Conservation (phyloP, 495 filamentous ascomycete genomes). For the Neurospora sp. region DNA sequence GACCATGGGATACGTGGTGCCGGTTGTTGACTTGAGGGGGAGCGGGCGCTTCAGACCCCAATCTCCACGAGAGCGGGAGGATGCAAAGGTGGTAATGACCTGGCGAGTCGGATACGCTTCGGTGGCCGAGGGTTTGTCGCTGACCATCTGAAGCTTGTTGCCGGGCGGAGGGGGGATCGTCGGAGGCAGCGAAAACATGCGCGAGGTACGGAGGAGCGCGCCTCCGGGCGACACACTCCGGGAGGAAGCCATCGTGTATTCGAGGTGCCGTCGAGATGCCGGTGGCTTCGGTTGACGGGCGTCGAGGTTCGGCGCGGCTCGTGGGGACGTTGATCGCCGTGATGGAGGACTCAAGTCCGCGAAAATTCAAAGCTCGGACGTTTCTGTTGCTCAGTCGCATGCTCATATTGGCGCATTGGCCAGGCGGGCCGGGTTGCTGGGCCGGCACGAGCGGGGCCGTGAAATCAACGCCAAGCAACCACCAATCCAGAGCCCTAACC, state of each 20-base stretch:
- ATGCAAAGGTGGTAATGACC: constrained; percentile 67
- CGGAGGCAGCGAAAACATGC: constrained; percentile 47
- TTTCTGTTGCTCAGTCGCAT: not conserved
- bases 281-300: not conserved
- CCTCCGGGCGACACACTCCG: constrained; percentile 48
- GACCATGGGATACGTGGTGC: constrained; percentile 59
- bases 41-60: constrained; percentile 91
- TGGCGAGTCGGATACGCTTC: constrained; percentile 71
- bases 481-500: not conserved
- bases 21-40: constrained; percentile 63
- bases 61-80: constrained; percentile 70
- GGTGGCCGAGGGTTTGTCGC: constrained; percentile 49
- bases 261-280: constrained; percentile 5
- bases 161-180: constrained; percentile 35
- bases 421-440: not conserved
- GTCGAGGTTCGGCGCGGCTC: not conserved
- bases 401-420: not conserved
- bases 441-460: not conserved
- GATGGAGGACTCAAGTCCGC: not conserved
- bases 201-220: constrained; percentile 48
- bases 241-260: constrained; percentile 13
- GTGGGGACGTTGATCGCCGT: not conserved
- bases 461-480: not conserved
- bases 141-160: constrained; percentile 26
- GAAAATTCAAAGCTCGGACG: not conserved